phyloP scores from a whole-genome alignment of 371 early-diverging fungal genomes.

The Rhizopus stolonifer region DNA sequence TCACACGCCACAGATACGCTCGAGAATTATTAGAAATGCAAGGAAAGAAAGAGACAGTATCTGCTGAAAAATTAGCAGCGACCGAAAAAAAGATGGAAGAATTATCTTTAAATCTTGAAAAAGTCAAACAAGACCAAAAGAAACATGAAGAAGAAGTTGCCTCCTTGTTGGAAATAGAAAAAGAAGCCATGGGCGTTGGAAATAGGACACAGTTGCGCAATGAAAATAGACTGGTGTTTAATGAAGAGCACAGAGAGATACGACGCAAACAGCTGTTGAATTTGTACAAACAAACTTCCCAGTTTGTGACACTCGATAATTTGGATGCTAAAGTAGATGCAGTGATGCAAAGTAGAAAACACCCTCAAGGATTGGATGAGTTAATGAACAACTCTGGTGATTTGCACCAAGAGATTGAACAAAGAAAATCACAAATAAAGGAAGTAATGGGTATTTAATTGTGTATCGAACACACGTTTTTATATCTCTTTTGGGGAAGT shows the following conservation, averaged over 20 bases:
- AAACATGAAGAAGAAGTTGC: constrained; percentile 38
- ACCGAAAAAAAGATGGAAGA: background rate
- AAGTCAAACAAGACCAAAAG: constrained; percentile 9
- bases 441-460: constrained; percentile 47
- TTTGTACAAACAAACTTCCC: constrained; percentile 31
- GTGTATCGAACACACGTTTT: too few species aligned
- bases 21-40: constrained; percentile 37
- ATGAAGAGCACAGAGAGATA: constrained; percentile 17
- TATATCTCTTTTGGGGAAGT: too few species aligned
- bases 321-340: constrained; percentile 40
- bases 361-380: constrained; percentile 29
- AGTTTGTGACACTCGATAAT: constrained; percentile 49
- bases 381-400: constrained; percentile 27
- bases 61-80: constrained; percentile 25
- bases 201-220: constrained; percentile 24
- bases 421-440: constrained; percentile 38
- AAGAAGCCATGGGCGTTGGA: background rate
- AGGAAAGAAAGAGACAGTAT: constrained; percentile 28
- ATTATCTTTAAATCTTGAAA: background rate
- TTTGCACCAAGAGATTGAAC: constrained; percentile 34
- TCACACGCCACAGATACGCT: constrained; percentile 27
- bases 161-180: constrained; percentile 23
- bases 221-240: constrained; percentile 26
- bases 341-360: constrained; percentile 25
- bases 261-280: constrained; percentile 35